These are phyloP conservation scores for Suillus subaureus DNA, from an alignment of 768 basidiomycete species.

Conservation along the genomic window DNA sequence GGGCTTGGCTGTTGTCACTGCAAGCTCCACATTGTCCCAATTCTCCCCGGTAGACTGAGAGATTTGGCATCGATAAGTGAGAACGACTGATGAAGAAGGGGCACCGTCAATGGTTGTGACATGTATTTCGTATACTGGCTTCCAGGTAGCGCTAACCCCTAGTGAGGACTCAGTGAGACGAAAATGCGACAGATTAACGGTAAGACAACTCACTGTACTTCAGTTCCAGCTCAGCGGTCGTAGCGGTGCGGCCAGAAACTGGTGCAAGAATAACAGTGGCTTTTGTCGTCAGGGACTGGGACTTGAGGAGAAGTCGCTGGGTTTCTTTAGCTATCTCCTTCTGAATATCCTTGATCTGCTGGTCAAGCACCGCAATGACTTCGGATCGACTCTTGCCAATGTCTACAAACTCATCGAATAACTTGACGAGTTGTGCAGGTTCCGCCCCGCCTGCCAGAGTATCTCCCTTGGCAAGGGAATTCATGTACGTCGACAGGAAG, in stretches of 20 bases:
- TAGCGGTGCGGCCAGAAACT: conserved; percentile 3
- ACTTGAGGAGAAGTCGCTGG: conserved; percentile 7
- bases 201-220: conserved; percentile 18
- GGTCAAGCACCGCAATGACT: conserved; percentile 19
- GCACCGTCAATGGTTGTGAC: conserved; percentile 12
- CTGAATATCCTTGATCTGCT: conserved; percentile 14
- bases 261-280: conserved; percentile 16
- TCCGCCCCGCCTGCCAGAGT: conserved; percentile 4
- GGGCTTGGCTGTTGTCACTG: conserved; percentile 27
- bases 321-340: conserved; percentile 18
- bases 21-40: conserved; percentile 30
- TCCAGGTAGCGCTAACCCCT: conserved; percentile 25
- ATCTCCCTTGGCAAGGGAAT: conserved; percentile 29
- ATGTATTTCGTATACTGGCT: conserved; percentile 22
- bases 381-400: conserved; percentile 21
- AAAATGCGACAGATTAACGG: background rate
- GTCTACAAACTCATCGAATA: conserved; percentile 27
- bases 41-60: conserved; percentile 33
- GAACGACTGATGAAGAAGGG: conserved; percentile 18
- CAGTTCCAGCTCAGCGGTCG: conserved; percentile 19
- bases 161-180: background rate
- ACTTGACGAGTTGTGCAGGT: conserved; percentile 20
- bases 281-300: background rate
- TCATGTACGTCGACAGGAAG: conserved; percentile 30
- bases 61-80: conserved; percentile 33